phyloP scores from a whole-genome alignment of 306 rosid species.

The Corylus americana region DNA sequence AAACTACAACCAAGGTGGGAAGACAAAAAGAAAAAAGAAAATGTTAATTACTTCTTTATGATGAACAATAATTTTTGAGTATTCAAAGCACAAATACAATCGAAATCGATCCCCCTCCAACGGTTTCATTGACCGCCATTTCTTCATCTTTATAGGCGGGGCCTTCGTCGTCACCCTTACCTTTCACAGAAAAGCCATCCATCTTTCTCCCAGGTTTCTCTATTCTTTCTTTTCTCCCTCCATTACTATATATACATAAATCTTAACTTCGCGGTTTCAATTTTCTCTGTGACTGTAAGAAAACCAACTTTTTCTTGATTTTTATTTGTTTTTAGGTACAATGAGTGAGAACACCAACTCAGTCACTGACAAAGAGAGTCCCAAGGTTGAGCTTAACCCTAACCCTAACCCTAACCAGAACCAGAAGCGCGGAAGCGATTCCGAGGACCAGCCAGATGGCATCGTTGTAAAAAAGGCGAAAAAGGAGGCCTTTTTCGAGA shows the following conservation, averaged over 20 bases:
- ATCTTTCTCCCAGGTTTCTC: not conserved
- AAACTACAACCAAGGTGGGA: too few relatives aligned
- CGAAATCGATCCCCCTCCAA: too few relatives aligned
- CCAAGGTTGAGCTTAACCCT: constrained; percentile 15
- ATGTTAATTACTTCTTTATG: too few relatives aligned
- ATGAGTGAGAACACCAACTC: constrained; percentile 37
- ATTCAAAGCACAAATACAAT: too few relatives aligned
- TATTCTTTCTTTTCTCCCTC: not conserved
- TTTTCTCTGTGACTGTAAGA: constrained; percentile 20
- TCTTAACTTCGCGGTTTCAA: not conserved
- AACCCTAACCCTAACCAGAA: constrained; percentile 18
- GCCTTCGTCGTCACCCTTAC: too few relatives aligned
- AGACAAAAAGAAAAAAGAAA: too few relatives aligned
- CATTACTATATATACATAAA: too few relatives aligned
- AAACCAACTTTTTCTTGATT: not conserved
- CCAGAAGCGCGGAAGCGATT: constrained; percentile 41
- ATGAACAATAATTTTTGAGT: too few relatives aligned
- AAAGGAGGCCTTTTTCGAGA: constrained; percentile 43
- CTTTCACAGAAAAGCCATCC: not conserved
- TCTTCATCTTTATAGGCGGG: too few relatives aligned
- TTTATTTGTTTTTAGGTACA: not conserved
- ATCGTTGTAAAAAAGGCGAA: constrained; percentile 40
- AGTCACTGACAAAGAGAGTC: constrained; percentile 18
- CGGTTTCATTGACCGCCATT: too few relatives aligned
- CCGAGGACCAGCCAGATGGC: constrained; percentile 1